phyloP scores from a whole-genome alignment of 1,139 yeast genomes.

The Candida freyschussii region DNA sequence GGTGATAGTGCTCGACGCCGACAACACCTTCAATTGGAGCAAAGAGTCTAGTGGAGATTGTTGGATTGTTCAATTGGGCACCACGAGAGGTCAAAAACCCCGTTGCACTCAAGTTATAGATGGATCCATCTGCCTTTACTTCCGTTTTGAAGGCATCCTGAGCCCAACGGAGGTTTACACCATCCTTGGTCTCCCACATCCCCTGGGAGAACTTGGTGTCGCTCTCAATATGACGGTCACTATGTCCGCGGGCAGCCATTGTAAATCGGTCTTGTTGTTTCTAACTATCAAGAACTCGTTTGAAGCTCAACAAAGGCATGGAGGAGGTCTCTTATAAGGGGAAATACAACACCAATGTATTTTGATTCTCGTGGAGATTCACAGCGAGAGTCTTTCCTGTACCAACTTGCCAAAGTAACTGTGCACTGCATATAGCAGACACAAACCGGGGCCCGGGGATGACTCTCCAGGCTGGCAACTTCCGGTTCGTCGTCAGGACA shows the following conservation, averaged over 20 bases:
- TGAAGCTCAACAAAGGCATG: too few relatives aligned
- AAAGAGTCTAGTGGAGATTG: constrained; percentile 16
- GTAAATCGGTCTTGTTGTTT: too few relatives aligned
- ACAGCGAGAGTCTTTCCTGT: too few relatives aligned
- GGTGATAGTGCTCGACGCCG: constrained; percentile 21
- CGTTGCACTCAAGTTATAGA: constrained; percentile 16
- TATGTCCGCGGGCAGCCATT: constrained; percentile 10
- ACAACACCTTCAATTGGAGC: constrained; percentile 17
- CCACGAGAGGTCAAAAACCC: constrained; percentile 10
- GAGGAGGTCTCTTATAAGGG: too few relatives aligned
- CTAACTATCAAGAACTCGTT: too few relatives aligned
- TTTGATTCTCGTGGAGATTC: too few relatives aligned
- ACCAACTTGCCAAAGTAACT: too few relatives aligned
- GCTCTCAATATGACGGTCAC: constrained; percentile 12
- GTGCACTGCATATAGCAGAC: too few relatives aligned
- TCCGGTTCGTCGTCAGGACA: too few relatives aligned
- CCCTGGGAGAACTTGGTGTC: constrained; percentile 20
- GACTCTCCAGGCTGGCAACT: too few relatives aligned
- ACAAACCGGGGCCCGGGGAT: too few relatives aligned
- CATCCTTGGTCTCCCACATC: constrained; percentile 20
- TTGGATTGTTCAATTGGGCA: constrained; percentile 19
- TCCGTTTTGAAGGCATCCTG: constrained; percentile 17
- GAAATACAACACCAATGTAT: too few relatives aligned
- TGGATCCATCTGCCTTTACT: constrained; percentile 11
- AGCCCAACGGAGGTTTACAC: constrained; percentile 20